Conservation (phyloP, 2,329 filamentous ascomycete species). For the Colletotrichum chlorophyti region DNA sequence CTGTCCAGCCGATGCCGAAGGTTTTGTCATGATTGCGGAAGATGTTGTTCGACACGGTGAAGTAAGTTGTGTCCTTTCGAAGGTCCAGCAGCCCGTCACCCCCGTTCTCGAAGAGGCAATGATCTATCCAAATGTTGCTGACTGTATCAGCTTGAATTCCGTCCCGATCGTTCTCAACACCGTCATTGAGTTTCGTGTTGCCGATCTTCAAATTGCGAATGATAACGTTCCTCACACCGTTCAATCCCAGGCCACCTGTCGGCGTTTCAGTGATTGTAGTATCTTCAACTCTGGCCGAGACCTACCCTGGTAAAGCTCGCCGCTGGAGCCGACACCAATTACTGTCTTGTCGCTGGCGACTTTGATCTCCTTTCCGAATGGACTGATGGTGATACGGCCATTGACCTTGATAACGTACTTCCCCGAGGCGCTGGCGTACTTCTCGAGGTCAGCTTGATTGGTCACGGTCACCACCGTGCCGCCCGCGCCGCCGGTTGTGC, state of each 20-base stretch:
- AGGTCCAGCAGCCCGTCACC: slow-evolving; percentile 29
- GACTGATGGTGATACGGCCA: slow-evolving; percentile 32
- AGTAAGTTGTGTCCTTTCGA: slow-evolving; percentile 29
- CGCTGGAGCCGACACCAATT: slow-evolving; percentile 27
- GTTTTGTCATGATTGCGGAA: slow-evolving; percentile 31
- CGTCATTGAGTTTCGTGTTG: slow-evolving; percentile 7
- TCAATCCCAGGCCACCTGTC: slow-evolving; percentile 27
- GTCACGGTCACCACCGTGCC: slow-evolving; percentile 31
- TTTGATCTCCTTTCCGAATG: slow-evolving; percentile 32
- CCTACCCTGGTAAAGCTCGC: slow-evolving; percentile 22
- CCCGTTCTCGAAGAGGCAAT: slow-evolving; percentile 26
- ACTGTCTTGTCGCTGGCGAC: slow-evolving; percentile 32
- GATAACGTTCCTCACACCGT: slow-evolving; percentile 29
- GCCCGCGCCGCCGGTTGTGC: slow-evolving; percentile 33
- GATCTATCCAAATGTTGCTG: slow-evolving; percentile 31
- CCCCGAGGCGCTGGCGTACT: slow-evolving; percentile 30
- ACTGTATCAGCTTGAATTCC: slow-evolving; percentile 26
- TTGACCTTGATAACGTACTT: slow-evolving; percentile 35
- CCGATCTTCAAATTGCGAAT: slow-evolving; percentile 31
- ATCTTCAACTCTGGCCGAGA: not conserved
- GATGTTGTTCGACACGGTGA: slow-evolving; percentile 31
- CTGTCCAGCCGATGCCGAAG: slow-evolving; percentile 31
- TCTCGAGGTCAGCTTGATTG: slow-evolving; percentile 32
- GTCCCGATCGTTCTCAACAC: slow-evolving; percentile 24
- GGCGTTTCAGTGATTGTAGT: not conserved